Evolutionary conservation across 2,329 filamentous ascomycete species (phyloP).

Genomic region (Fusarium drepaniforme): DNA sequence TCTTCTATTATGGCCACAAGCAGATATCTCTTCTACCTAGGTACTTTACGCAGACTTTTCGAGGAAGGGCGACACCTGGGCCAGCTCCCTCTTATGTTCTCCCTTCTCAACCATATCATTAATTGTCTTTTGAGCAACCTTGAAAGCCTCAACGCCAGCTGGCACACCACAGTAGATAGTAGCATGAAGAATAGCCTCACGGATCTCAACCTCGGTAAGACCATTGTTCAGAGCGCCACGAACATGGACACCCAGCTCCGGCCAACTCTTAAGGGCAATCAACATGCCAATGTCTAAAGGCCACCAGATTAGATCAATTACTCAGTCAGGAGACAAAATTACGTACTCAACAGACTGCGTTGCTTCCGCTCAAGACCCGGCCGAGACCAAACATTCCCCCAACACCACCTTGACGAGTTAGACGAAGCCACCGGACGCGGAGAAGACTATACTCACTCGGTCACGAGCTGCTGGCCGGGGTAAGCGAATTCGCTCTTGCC

Average conservation of each 20-base stretch:
- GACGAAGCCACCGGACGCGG: neutral
- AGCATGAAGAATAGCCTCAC: constrained; percentile 65
- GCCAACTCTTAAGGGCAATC: constrained; percentile 68
- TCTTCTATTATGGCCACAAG: neutral
- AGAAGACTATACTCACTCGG: constrained; percentile 53
- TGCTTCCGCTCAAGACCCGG: constrained; percentile 72
- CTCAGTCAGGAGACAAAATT: neutral
- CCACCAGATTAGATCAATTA: neutral
- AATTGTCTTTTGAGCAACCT: constrained; percentile 42
- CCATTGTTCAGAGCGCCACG: constrained; percentile 73
- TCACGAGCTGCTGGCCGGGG: constrained; percentile 72
- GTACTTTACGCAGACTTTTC: neutral
- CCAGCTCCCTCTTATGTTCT: constrained; percentile 28
- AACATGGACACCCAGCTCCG: constrained; percentile 71
- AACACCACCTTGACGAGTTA: constrained; percentile 52
- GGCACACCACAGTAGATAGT: constrained; percentile 57
- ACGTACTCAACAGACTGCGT: constrained; percentile 53
- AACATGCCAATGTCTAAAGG: constrained; percentile 68
- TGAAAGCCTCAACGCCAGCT: constrained; percentile 54
- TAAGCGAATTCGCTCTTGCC: constrained; percentile 65
- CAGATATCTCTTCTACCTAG: neutral
- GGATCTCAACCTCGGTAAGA: constrained; percentile 64
- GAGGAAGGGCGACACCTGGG: constrained; percentile 1
- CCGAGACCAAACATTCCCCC: constrained; percentile 72
- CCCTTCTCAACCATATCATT: constrained; percentile 44